Conservation (phyloP, 148 eudicot species). For the Rhododendron ovatum region DNA sequence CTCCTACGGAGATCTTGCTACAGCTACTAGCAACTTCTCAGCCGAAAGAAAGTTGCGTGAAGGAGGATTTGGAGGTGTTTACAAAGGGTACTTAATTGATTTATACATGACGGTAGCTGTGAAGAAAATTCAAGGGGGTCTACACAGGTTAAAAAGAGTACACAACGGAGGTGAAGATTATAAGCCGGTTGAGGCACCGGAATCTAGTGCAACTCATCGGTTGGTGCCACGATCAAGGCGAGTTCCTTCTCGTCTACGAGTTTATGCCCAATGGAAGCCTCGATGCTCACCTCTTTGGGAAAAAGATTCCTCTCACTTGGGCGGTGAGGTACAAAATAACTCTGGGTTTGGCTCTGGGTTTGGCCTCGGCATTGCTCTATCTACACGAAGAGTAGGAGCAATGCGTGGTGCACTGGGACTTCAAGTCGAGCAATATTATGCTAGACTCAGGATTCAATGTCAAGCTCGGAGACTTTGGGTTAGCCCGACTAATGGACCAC, state of each 20-base stretch:
- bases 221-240: constrained; percentile 33
- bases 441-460: constrained; percentile 47
- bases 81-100: constrained; percentile 14
- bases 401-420: constrained; percentile 54
- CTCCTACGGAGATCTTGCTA: constrained; percentile 9
- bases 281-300: constrained; percentile 36
- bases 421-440: constrained; percentile 62
- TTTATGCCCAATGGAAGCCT: constrained; percentile 51
- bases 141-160: constrained; percentile 20
- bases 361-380: constrained; percentile 53
- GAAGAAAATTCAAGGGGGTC: constrained; percentile 27
- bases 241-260: constrained; percentile 39
- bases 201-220: constrained; percentile 36
- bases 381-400: constrained; percentile 69
- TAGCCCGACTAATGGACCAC: constrained; percentile 51
- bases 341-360: constrained; percentile 38
- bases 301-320: constrained; percentile 26
- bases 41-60: constrained; percentile 20
- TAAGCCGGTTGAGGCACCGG: constrained; percentile 19
- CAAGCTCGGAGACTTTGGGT: constrained; percentile 62
- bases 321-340: constrained; percentile 36
- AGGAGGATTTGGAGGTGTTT: constrained; percentile 32
- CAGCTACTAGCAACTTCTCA: constrained; percentile 21
- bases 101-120: constrained; percentile 17
- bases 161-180: constrained; percentile 30